Conservation (phyloP, 2,329 filamentous ascomycete genomes). For the Xylariomycetidae sp. region DNA sequence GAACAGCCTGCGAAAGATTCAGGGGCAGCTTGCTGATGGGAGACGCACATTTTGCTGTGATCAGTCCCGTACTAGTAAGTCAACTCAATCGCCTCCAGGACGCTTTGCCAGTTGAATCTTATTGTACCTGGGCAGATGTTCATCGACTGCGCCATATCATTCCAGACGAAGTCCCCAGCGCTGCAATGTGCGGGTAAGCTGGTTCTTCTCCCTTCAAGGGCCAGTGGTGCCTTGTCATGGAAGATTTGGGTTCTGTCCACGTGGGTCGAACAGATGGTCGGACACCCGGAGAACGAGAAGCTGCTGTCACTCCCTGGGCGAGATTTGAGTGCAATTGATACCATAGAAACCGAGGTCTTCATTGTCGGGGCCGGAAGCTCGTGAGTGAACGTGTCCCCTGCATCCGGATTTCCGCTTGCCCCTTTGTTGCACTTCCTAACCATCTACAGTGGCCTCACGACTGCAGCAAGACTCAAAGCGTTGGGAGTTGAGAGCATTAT, state of each 20-base stretch:
- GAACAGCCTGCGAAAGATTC: too few species aligned
- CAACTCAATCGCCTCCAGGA: too few species aligned
- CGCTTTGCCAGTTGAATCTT: too few species aligned
- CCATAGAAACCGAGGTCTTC: slow-evolving; percentile 27
- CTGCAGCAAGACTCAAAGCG: slow-evolving; percentile 33
- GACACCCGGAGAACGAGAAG: slow-evolving; percentile 22
- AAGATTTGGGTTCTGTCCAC: slow-evolving; percentile 31
- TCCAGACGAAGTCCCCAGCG: slow-evolving; percentile 2
- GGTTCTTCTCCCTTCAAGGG: slow-evolving; percentile 3
- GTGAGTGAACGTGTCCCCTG: slow-evolving; percentile 15
- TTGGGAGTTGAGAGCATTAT: slow-evolving; percentile 30
- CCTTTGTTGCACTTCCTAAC: slow-evolving; percentile 1
- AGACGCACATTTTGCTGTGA: too few species aligned
- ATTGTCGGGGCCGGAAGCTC: slow-evolving; percentile 30
- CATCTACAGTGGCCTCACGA: slow-evolving; percentile 2
- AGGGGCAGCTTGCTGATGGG: too few species aligned
- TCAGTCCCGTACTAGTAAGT: too few species aligned
- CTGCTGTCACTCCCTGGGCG: slow-evolving; percentile 16
- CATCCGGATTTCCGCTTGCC: not conserved
- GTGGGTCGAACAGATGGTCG: slow-evolving; percentile 19
- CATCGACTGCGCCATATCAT: slow-evolving; percentile 5
- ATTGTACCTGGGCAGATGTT: too few species aligned
- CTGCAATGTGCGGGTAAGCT: slow-evolving; percentile 4
- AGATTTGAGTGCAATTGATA: slow-evolving; percentile 8
- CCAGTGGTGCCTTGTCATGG: slow-evolving; percentile 14